Evolutionary conservation across 192 early-diverging fungal species (phyloP).

Genomic region (Coemansia sp.): DNA sequence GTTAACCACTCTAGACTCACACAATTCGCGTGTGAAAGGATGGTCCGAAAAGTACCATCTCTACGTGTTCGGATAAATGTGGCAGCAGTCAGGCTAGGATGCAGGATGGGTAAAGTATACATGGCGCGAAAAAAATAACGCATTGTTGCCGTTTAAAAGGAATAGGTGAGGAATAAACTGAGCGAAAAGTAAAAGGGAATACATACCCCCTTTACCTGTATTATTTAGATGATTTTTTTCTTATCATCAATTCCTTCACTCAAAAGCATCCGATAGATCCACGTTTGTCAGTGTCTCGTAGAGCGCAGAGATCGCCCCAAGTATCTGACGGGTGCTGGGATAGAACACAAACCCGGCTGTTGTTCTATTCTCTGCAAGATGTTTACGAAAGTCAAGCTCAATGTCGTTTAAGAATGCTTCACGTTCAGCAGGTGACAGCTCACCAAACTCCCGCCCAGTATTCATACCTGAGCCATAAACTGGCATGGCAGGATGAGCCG

Average conservation of each 20-base stretch:
- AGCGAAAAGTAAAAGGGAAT: neutral
- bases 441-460: constrained; percentile 8
- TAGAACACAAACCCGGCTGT: constrained; percentile 20
- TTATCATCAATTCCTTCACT: neutral
- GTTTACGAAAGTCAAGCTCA: constrained; percentile 18
- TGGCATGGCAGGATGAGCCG: too few relatives aligned
- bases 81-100: too few relatives aligned
- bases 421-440: constrained; percentile 18
- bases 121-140: too few relatives aligned
- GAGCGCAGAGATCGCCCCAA: constrained; percentile 15
- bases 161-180: neutral
- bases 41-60: too few relatives aligned
- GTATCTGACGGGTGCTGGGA: constrained; percentile 20
- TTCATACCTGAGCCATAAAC: neutral
- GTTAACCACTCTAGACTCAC: too few relatives aligned
- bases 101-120: too few relatives aligned
- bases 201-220: neutral
- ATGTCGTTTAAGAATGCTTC: constrained; percentile 14
- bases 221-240: neutral
- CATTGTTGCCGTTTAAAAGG: too few relatives aligned
- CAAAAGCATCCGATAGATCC: constrained; percentile 19
- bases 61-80: too few relatives aligned
- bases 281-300: constrained; percentile 18
- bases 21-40: too few relatives aligned
- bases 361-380: constrained; percentile 9